Evolutionary conservation across 2,329 filamentous ascomycete species (phyloP), one percentile per base, ranked within the genome.

Genomic region (Nigrospora oryzae): DNA sequence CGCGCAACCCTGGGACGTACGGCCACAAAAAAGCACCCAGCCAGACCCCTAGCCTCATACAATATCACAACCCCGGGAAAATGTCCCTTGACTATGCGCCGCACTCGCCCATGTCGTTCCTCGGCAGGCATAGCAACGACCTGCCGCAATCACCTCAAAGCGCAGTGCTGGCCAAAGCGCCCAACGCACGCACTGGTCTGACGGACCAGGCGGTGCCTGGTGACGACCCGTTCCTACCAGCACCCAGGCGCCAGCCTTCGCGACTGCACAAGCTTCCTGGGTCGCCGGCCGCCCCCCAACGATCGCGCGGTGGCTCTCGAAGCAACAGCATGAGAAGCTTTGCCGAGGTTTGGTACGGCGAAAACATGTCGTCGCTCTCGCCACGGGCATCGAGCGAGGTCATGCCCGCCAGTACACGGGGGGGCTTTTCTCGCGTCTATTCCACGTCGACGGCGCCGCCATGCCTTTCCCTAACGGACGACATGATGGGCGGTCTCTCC

Each of bases 131-230:
- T 53, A 62, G 62, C 45, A 73, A 72, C 40, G 72, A 75, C 35
- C 41, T 67, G 35, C 63, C 63, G 23, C 58, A 58, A 40, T 49
- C 70, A 8, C 72, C 73, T 1, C 61, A 65, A 19, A 65, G 73
- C 3, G 71, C 77, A 1, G 70, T 80, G 11, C 64, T 79, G 28
- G 78, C 79, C 12, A 67, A 72, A 40, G 80, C 80, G 7, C 79
- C 80, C 12, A 83, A 83, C 52, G 69, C 79, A n/a, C 67, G 79
- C 16, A 70, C 70, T 1, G 80, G 80, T 14, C 68, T 84, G 6
- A 83, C 80, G 3, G 79, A 83, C 49, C 77, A 82, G 52, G 61
- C 71, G 2, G 59, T 83, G 3, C 77, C 79, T 5, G 79, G 80
- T 32, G 79, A 77, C 46, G 73, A 74, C 38, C 76, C 80, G 4